Conservation (phyloP, 2,329 filamentous ascomycete genomes). For the Calonectria ilicicola region DNA sequence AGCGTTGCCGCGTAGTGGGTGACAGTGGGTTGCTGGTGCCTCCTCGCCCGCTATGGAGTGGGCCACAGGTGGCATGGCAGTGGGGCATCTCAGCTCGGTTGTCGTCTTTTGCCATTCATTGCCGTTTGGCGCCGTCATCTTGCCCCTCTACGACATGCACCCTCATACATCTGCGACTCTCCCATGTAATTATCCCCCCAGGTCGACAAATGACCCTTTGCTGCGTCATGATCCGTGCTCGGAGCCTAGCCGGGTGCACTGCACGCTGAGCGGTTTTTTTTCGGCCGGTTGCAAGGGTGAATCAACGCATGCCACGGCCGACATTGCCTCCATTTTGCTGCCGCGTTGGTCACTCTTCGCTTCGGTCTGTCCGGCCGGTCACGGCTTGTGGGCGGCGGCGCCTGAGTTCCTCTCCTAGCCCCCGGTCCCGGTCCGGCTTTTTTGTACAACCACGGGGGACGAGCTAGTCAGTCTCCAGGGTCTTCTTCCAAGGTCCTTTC, state of each 20-base stretch:
- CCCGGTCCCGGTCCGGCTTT: constrained; percentile 16
- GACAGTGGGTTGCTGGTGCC: constrained; percentile 20
- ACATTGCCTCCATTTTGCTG: constrained; percentile 5
- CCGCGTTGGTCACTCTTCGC: neutral
- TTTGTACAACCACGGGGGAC: neutral
- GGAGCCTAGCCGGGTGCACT: neutral
- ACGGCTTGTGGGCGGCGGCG: constrained; percentile 20
- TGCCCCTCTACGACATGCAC: constrained; percentile 15
- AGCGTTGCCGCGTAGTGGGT: constrained; percentile 18
- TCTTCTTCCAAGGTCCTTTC: neutral
- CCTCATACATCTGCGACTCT: constrained; percentile 6
- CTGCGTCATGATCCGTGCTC: constrained; percentile 12
- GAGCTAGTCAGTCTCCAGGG: neutral
- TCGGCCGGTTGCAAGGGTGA: neutral
- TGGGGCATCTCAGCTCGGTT: constrained; percentile 21
- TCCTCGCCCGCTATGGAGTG: constrained; percentile 24
- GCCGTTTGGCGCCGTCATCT: constrained; percentile 12
- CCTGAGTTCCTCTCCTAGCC: constrained; percentile 1
- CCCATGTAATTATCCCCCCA: constrained; percentile 6
- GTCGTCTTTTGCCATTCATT: constrained; percentile 16
- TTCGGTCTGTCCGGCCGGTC: constrained; percentile 21
- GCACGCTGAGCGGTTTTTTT: constrained; percentile 4
- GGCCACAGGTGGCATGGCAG: constrained; percentile 31
- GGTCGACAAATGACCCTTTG: constrained; percentile 8
- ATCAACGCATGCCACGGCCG: constrained; percentile 3